These are phyloP conservation scores for Teratosphaeriaceae sp. DNA, from an alignment of 2,329 filamentous ascomycete genomes.

Conservation along the genomic window DNA sequence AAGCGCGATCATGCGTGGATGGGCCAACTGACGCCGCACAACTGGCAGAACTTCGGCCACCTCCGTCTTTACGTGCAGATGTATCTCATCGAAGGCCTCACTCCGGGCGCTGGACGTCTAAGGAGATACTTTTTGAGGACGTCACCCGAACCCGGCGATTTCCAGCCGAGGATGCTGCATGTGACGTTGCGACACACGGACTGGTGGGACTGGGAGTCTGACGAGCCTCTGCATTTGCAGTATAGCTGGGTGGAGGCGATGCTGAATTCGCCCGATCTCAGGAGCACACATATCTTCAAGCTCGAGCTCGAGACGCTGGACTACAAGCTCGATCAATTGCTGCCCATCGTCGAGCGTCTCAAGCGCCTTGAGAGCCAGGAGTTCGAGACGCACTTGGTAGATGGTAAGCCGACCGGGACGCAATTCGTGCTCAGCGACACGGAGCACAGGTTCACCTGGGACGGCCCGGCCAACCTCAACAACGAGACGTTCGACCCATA, in stretches of 20 bases:
- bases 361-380: conserved; percentile 31
- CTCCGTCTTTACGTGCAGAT: conserved; percentile 19
- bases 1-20: conserved; percentile 8
- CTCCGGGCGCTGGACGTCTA: background rate
- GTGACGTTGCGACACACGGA: conserved; percentile 32
- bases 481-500: conserved; percentile 37
- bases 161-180: conserved; percentile 18
- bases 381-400: conserved; percentile 25
- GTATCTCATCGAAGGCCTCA: conserved; percentile 23
- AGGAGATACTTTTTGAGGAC: conserved; percentile 3
- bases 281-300: conserved; percentile 13
- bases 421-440: conserved; percentile 9
- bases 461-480: conserved; percentile 39
- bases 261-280: conserved; percentile 26
- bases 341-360: conserved; percentile 34
- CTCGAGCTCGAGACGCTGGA: conserved; percentile 42
- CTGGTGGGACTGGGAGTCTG: conserved; percentile 32
- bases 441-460: conserved; percentile 36
- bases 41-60: conserved; percentile 15
- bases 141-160: conserved; percentile 3
- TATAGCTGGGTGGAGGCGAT: conserved; percentile 18
- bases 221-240: conserved; percentile 20
- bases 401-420: conserved; percentile 14
- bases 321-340: conserved; percentile 40
- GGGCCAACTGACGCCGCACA: conserved; percentile 7